Evolutionary conservation across 345 rosid genomes (phyloP), one percentile per base, ranked within the genome.

Genomic region (Hirschfeldia incana): DNA sequence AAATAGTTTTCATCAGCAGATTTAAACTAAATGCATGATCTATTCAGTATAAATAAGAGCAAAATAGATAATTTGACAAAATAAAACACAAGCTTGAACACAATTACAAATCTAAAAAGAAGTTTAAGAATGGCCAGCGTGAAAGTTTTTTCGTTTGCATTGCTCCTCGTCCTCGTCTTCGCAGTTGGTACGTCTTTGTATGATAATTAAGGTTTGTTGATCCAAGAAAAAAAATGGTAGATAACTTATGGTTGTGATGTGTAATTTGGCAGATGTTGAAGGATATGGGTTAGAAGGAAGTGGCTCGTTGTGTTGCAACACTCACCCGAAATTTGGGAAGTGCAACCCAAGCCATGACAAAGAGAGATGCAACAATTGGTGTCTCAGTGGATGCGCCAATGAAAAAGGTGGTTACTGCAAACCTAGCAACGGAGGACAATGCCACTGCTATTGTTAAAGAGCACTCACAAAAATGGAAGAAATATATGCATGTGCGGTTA

Each of bases 281-380:
- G 51, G 51, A 15, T 49, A 63, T 7, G 6, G 0, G 27, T 3
- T 55, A 36, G 55, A 59, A 34, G 13, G 68, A 34, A 8, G 74
- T 44, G 75, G 53, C 12, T 76, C 75, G 0, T 34, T 69, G 75
- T 76, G 80, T 21, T 76, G 80, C 61, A 69, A 76, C 65, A 76
- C n/a, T 37, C 75, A 69, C 8, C 75, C 75, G 5, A 76, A 62
- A 21, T 76, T 76, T 62, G 80, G 80, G 8, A 69, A 76, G 21
- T 69, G 80, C 15, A 15, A 69, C 13, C 16, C 80, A 11, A 51
- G 5, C 26, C 11, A 77, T 11, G 76, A 70, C 69, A 37, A 37
- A 0, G 46, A 11, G 63, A 51, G 76, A 53, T 70, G 76, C 39
- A 77, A 69, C 53, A 2, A 36, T 42, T 76, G 69, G 63, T 76